Evolutionary conservation across 805 yeast genomes (phyloP).

Genomic region (Sugiyamaella boreocaroliniensis): DNA sequence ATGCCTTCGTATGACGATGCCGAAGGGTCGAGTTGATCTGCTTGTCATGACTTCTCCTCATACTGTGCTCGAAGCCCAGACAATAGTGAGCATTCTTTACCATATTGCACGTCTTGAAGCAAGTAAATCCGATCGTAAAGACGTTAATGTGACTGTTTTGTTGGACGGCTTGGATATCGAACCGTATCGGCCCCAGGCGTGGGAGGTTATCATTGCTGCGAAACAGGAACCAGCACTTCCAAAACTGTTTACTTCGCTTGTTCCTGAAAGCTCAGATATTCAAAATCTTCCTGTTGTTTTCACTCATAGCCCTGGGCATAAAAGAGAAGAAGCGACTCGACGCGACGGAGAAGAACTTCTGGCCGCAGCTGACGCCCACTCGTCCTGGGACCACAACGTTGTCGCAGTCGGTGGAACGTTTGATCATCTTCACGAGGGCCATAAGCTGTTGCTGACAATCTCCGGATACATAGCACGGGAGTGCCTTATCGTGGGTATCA

Average conservation of each 20-base stretch:
- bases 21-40: constrained; percentile 27
- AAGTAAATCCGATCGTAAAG: background rate
- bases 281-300: constrained; percentile 22
- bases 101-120: constrained; percentile 21
- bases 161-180: constrained; percentile 30
- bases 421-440: constrained; percentile 95
- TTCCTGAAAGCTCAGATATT: constrained; percentile 15
- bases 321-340: background rate
- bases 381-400: constrained; percentile 10
- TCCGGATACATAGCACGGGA: constrained; percentile 54
- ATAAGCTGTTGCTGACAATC: constrained; percentile 71
- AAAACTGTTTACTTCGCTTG: constrained; percentile 14
- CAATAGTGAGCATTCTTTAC: constrained; percentile 23
- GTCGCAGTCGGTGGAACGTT: constrained; percentile 88
- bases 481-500: constrained; percentile 70
- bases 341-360: constrained; percentile 3
- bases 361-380: constrained; percentile 14
- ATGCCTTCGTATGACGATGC: constrained; percentile 26
- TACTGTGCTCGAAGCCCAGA: constrained; percentile 20
- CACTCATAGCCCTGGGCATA: constrained; percentile 1
- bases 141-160: constrained; percentile 25
- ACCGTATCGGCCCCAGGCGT: constrained; percentile 18
- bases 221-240: constrained; percentile 21
- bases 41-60: constrained; percentile 24
- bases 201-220: constrained; percentile 32